These are phyloP conservation scores for Cyberlindnera subsufficiens DNA, from an alignment of 805 yeast species.

Conservation along the genomic window DNA sequence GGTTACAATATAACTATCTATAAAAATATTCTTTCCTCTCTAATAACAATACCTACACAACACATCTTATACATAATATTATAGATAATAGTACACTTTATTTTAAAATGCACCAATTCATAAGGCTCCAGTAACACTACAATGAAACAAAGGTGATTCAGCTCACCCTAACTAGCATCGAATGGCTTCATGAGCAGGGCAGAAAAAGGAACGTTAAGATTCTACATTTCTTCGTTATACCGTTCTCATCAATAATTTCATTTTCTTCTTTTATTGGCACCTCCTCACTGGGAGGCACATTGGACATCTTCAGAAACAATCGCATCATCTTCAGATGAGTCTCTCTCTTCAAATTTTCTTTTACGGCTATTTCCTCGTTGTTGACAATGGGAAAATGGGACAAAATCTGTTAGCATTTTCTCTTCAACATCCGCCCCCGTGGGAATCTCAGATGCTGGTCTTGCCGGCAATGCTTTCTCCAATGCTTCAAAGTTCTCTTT, in stretches of 20 bases:
- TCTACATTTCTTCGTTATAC: no score
- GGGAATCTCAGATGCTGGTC: constrained; percentile 56
- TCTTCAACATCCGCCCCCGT: constrained; percentile 56
- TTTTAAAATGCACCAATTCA: no score
- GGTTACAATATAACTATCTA: no score
- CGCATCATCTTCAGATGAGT: neutral
- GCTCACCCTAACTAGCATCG: no score
- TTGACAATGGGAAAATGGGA: constrained; percentile 5
- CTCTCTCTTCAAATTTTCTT: neutral
- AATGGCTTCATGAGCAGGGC: no score
- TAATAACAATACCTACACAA: no score
- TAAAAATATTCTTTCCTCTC: no score
- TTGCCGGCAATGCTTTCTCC: constrained; percentile 72
- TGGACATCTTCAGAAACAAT: neutral
- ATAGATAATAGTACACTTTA: no score
- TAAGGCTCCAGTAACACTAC: no score
- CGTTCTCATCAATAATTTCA: neutral
- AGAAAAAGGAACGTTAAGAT: no score
- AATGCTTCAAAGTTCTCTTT: constrained; percentile 66
- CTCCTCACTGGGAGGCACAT: neutral
- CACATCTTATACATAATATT: no score
- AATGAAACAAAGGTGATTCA: no score
- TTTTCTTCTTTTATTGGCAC: neutral
- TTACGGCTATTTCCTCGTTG: neutral
- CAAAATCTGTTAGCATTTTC: constrained; percentile 24